Evolutionary conservation across 2,329 filamentous ascomycete species (phyloP).

Genomic region (Sordariomycetes sp.): DNA sequence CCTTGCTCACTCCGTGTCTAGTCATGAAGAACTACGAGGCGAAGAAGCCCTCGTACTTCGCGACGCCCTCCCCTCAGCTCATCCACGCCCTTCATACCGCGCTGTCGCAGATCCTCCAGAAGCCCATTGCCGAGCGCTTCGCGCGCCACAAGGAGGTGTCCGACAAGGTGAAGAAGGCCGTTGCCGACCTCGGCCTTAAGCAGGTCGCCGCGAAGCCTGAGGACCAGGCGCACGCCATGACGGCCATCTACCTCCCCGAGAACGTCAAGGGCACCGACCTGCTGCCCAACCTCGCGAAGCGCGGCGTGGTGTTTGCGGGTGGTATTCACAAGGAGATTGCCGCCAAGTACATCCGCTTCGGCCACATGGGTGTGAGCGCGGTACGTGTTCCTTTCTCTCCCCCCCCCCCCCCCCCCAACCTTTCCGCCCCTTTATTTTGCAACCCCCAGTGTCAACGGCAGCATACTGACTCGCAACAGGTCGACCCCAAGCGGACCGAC

Average conservation of each 20-base stretch:
- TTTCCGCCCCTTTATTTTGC: background rate
- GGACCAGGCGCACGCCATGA: slow-evolving; percentile 96
- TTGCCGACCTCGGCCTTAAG: slow-evolving; percentile 70
- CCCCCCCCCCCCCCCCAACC: background rate
- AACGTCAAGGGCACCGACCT: slow-evolving; percentile 68
- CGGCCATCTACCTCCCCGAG: slow-evolving; percentile 88
- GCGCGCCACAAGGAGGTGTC: slow-evolving; percentile 67
- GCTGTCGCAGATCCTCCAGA: slow-evolving; percentile 71
- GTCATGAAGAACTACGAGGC: slow-evolving; percentile 99
- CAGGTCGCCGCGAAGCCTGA: slow-evolving; percentile 76
- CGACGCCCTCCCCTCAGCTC: slow-evolving; percentile 88
- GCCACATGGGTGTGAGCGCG: slow-evolving; percentile 94
- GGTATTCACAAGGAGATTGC: slow-evolving; percentile 95
- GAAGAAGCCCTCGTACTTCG: slow-evolving; percentile 95
- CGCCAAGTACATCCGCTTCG: slow-evolving; percentile 85
- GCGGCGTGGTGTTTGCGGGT: slow-evolving; percentile 86
- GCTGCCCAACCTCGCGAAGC: slow-evolving; percentile 71
- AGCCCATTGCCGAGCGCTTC: slow-evolving; percentile 71
- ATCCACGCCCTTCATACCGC: slow-evolving; percentile 86
- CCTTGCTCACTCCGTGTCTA: slow-evolving; percentile 15
- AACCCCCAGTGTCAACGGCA: no score
- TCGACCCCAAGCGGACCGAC: slow-evolving; percentile 65
- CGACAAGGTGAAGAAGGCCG: slow-evolving; percentile 73
- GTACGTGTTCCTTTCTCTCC: slow-evolving; percentile 27
- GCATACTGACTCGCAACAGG: slow-evolving; percentile 22